Conservation (phyloP, 345 rosid genomes). For the Psidium guajava region DNA sequence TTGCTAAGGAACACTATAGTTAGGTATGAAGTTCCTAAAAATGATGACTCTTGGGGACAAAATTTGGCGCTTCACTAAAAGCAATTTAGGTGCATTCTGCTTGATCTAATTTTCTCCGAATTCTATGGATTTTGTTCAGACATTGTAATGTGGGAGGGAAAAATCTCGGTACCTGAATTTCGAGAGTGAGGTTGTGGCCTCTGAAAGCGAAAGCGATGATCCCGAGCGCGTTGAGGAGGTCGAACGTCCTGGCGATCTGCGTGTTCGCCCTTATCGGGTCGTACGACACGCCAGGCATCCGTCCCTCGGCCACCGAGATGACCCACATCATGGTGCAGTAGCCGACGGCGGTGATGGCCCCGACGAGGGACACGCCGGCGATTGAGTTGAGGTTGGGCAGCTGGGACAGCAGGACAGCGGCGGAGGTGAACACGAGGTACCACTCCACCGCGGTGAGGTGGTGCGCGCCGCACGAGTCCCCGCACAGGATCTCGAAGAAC, state of each 20-base stretch:
- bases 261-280: neutral
- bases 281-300: slow-evolving; percentile 30
- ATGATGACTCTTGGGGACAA: neutral
- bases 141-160: neutral
- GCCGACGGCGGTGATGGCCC: slow-evolving; percentile 34
- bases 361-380: slow-evolving; percentile 48
- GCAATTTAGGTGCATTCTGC: neutral
- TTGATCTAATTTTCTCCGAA: neutral
- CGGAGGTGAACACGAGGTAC: slow-evolving; percentile 36
- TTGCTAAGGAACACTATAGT: neutral
- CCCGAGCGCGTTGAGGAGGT: slow-evolving; percentile 45
- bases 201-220: slow-evolving; percentile 56
- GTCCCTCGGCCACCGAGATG: slow-evolving; percentile 29
- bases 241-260: slow-evolving; percentile 15
- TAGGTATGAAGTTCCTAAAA: neutral
- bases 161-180: slow-evolving; percentile 47
- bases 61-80: neutral
- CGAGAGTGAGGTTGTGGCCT: slow-evolving; percentile 65
- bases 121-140: neutral
- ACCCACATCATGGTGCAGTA: slow-evolving; percentile 54
- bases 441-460: slow-evolving; percentile 46
- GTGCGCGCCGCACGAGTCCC: slow-evolving; percentile 15
- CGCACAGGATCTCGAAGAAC: slow-evolving; percentile 22
- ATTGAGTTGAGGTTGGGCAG: slow-evolving; percentile 61
- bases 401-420: slow-evolving; percentile 40